Evolutionary conservation across 768 basidiomycete species (phyloP), one percentile per base, ranked within the genome.

Genomic region (Suillus variegatus): DNA sequence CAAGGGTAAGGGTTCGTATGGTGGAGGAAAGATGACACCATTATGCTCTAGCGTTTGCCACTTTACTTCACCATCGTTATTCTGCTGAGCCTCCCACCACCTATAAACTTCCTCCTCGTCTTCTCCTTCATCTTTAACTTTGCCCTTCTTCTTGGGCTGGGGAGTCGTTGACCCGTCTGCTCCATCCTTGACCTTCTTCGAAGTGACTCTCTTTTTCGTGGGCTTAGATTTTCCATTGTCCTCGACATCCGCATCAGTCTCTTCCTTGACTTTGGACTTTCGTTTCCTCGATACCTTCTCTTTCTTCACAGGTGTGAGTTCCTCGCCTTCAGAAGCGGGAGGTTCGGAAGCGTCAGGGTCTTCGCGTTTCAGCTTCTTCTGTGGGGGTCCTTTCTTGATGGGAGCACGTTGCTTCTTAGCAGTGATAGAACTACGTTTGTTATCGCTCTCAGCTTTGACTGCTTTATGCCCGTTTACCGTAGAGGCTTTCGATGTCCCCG

Each of bases 1-100:
- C 9, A 82, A 77, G 2, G 97, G 95, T 62, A 97, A 80, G 9
- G 91, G 85, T 71, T 94, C 89, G 75, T 99, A 99, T 3, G 95
- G 90, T 58, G 94, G 94, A 67, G 97, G 97, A 79, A 99, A 99
- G 68, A 95, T 85, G 46, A 99, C 95, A 60, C 96, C 97, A 69
- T 86, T 88, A 78, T 99, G 97, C 73, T 94, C 91, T 61, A 99
- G 85, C n/a, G 94, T 97, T 67, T 86, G 86, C 97, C 97, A 99
- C 77, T 98, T 97, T 64, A 87, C 81, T 46, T 87, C 82, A 13
- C 87, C 92, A 72, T 95, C 93, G 65, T 91, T 86, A 38, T 82
- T 83, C 68, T 90, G 84, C 69, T 85, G 80, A 66, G 82, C 77
- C 71, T 95, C 92, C 97, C 95, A 97, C 93, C 94, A 96, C 67